These are phyloP conservation scores for Mycena rosella DNA, from an alignment of 768 basidiomycete genomes.

Conservation along the genomic window DNA sequence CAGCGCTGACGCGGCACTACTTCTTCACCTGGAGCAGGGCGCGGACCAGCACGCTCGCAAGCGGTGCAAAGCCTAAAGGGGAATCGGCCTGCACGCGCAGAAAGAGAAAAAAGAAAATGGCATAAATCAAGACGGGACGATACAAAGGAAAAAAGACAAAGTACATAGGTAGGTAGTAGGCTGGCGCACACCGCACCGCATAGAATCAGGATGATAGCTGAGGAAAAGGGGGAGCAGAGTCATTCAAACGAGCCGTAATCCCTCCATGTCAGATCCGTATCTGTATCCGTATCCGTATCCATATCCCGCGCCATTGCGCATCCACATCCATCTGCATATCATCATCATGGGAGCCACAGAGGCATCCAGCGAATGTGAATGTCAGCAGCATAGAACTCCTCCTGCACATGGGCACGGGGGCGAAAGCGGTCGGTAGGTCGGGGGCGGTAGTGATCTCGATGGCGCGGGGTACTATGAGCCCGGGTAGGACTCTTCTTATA, in stretches of 20 bases:
- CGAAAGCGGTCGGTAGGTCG: slow-evolving; percentile 3
- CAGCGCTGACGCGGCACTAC: slow-evolving; percentile 84
- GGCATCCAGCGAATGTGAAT: no score
- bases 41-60: slow-evolving; percentile 85
- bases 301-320: background rate
- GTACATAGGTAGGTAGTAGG: background rate
- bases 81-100: no score
- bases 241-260: slow-evolving; percentile 9
- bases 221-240: background rate
- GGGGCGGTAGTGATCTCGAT: slow-evolving; percentile 18
- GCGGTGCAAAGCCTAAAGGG: no score
- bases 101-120: background rate
- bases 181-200: background rate
- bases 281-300: background rate
- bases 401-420: slow-evolving; percentile 2
- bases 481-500: slow-evolving; percentile 4
- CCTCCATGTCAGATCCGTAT: slow-evolving; percentile 3
- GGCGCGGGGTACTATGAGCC: background rate
- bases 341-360: no score
- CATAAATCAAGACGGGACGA: slow-evolving; percentile 9
- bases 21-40: slow-evolving; percentile 83
- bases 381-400: background rate
- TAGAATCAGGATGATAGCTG: background rate
- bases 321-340: background rate
- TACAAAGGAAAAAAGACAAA: background rate